A percentile compares a stretch with the other conserved stretches of the same genome.
Conservation (phyloP, 108 stramenopile species). For the Thalassiosira profunda region DNA sequence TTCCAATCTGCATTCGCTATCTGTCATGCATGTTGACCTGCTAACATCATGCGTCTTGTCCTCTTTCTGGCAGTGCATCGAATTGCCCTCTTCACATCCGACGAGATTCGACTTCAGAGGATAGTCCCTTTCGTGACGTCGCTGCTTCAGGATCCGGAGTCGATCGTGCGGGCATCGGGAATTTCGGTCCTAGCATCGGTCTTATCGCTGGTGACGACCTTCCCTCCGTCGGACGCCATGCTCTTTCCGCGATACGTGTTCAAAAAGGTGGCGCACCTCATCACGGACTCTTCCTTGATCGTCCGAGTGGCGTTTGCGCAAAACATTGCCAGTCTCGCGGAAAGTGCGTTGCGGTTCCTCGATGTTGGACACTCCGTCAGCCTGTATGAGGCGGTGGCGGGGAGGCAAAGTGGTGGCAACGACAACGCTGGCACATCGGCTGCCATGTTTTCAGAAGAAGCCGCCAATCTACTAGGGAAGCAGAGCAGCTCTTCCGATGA, state of each 20-base stretch:
- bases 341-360: conserved; percentile 87
- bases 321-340: conserved; percentile 84
- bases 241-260: conserved; percentile 96
- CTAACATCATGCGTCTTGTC: too few species aligned
- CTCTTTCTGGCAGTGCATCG: too few species aligned
- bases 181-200: conserved; percentile 76
- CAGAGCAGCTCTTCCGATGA: not conserved
- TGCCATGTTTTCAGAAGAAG: conserved; percentile 27
- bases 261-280: conserved; percentile 89
- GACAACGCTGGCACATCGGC: not conserved
- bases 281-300: conserved; percentile 82
- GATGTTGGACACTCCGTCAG: conserved; percentile 89
- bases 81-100: conserved; percentile 73
- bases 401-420: too few species aligned
- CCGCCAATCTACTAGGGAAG: conserved; percentile 37
- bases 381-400: conserved; percentile 77
- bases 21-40: too few species aligned
- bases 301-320: conserved; percentile 91
- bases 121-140: conserved; percentile 90
- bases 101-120: conserved; percentile 93
- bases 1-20: too few species aligned
- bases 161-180: conserved; percentile 85
- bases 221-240: conserved; percentile 93
- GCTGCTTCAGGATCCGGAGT: conserved; percentile 87
- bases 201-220: conserved; percentile 67